Conservation (phyloP, 164 flowering plant species). For the Chloranthus sessilifolius region DNA sequence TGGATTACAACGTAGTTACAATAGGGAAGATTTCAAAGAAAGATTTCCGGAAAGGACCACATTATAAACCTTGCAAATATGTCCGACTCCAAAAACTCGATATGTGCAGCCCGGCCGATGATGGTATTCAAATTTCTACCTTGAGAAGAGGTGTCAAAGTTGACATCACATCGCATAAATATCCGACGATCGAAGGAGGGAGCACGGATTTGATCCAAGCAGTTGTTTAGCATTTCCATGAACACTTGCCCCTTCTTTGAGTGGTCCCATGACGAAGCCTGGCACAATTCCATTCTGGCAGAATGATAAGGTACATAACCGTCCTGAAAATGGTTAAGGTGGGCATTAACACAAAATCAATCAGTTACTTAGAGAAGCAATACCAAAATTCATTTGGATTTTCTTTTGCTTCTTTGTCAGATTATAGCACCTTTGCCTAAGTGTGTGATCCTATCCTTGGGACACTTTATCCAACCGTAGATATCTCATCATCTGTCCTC, state of each 20-base stretch:
- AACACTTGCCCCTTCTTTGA: conserved; percentile 72
- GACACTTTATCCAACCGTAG: no score
- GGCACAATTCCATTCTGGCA: conserved; percentile 86
- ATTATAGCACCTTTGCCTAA: no score
- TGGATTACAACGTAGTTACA: no score
- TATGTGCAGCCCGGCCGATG: conserved; percentile 96
- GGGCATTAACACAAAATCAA: conserved; percentile 5
- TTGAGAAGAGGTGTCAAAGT: conserved; percentile 75
- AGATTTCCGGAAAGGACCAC: conserved; percentile 94
- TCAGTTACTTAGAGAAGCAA: no score
- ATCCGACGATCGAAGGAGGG: conserved; percentile 61
- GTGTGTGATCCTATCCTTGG: no score
- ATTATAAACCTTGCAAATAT: conserved; percentile 78
- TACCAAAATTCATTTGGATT: no score
- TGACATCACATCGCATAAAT: conserved; percentile 94
- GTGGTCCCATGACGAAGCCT: conserved; percentile 65
- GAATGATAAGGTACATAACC: conserved; percentile 99
- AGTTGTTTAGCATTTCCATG: conserved; percentile 84
- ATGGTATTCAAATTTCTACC: conserved; percentile 74
- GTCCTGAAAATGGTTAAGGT: conserved; percentile 59
- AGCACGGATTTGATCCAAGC: conserved; percentile 87
- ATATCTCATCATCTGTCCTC: no score
- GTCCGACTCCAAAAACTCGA: conserved; percentile 88
- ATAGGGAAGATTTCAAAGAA: no score
- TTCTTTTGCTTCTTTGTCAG: no score